Evolutionary conservation across 2,329 filamentous ascomycete genomes (phyloP).

Genomic region (Botryotinia calthae): DNA sequence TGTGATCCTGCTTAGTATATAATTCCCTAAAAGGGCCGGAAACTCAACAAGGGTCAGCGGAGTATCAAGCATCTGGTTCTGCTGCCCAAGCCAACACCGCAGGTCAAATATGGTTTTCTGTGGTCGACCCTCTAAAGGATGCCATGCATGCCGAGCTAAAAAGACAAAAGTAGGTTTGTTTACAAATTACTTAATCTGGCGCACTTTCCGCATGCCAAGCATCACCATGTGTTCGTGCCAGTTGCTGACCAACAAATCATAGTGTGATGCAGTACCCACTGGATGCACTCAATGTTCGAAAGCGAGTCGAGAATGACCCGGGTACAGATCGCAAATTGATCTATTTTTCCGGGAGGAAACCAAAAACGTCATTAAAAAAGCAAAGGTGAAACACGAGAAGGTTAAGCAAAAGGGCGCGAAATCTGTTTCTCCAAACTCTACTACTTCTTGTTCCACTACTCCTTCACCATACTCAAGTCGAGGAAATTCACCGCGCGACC

Average conservation of each 20-base stretch:
- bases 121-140: slow-evolving; percentile 56
- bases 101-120: slow-evolving; percentile 52
- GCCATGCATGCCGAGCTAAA: slow-evolving; percentile 53
- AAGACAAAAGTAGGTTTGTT: slow-evolving; percentile 50
- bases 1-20: background rate
- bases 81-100: background rate
- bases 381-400: slow-evolving; percentile 38
- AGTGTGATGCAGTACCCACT: slow-evolving; percentile 54
- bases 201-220: background rate
- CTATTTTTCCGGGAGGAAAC: slow-evolving; percentile 59
- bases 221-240: background rate
- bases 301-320: slow-evolving; percentile 51
- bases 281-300: slow-evolving; percentile 56
- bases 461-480: background rate
- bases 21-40: background rate
- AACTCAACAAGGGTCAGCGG: background rate
- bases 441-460: too few species aligned
- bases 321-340: slow-evolving; percentile 55
- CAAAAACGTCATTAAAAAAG: slow-evolving; percentile 51
- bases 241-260: background rate
- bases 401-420: background rate
- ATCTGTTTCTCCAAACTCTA: background rate
- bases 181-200: background rate
- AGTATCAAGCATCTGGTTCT: background rate
- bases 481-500: background rate